Base-by-base conservation (phyloP, 2,329 filamentous ascomycete genomes). In the Parascedosporium putredinis region DNA sequence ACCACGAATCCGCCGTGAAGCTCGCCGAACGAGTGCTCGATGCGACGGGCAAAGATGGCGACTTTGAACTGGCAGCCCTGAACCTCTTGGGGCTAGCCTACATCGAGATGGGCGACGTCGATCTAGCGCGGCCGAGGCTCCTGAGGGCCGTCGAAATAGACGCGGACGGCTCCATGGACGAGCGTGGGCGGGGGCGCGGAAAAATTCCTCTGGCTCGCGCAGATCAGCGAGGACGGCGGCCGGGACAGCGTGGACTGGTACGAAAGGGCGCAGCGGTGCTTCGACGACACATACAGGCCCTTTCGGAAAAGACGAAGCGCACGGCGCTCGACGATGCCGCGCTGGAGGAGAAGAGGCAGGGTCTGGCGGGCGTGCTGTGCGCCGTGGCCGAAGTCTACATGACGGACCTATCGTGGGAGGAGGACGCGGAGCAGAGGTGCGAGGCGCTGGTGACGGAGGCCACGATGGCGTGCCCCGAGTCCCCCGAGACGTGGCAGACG, bases 341-440 rank as follows among this genome's bases (percentile, higher is more conserved):
- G 22, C 59, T 81, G 36, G 76, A 83, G 24, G 86, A 78, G 65
- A 87, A 88, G 72, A 84, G 84, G 64, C 74, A 75, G 56, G 93
- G 93, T 67, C 74, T 97, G 31, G 88, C 89, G 2, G 88, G 88
- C 58, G 88, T 90, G n/a, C 76, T 98, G 31, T 98, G 94, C 67
- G 88, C 87, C 24, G 88, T 97, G 53, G 83, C 88, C 5, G 93
- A 98, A 70, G 88, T 98, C 46, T 98, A 96, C 73, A 98, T 98
- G 93, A 98, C 93, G 9, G 93, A 98, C 70, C 70, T 97, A 58
- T 93, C 86, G 59, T 93, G 79, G 88, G 90, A 96, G 67, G 81
- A 83, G 48, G 89, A 96, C 61, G 93, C 91, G 4, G 93, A 98
- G 70, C 72, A 78, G 56, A 79, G 84, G 57, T 98, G 94, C 71